Percentiles rank a stretch among this genome's conserved stretches.
Conservation (phyloP, 2,329 filamentous ascomycete genomes). For the Colletotrichum nymphaeae region DNA sequence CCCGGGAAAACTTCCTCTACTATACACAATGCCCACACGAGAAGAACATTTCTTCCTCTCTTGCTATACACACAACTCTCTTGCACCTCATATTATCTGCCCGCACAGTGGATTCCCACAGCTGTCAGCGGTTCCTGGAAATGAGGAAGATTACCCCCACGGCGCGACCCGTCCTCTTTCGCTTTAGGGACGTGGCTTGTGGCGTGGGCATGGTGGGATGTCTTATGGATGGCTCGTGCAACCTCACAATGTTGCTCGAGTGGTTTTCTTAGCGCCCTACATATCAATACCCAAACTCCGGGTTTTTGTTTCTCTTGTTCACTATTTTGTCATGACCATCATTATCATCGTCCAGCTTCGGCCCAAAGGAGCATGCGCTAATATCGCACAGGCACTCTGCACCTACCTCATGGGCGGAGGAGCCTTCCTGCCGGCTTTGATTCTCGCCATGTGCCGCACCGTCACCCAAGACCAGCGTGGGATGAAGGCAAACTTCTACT, state of each 20-base stretch:
- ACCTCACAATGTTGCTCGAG: constrained; percentile 66
- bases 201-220: constrained; percentile 82
- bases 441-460: constrained; percentile 85
- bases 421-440: constrained; percentile 72
- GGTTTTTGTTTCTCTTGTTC: constrained; percentile 36
- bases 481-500: constrained; percentile 79
- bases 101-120: constrained; percentile 77
- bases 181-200: constrained; percentile 71
- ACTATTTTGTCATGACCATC: not conserved
- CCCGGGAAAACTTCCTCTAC: constrained; percentile 23
- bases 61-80: constrained; percentile 10
- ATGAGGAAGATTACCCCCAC: constrained; percentile 83
- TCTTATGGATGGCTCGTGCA: constrained; percentile 76
- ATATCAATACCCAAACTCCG: constrained; percentile 50
- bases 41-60: not conserved
- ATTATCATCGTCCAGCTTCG: constrained; percentile 16
- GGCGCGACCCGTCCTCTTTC: constrained; percentile 71
- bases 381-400: constrained; percentile 59
- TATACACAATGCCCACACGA: not conserved
- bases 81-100: constrained; percentile 75
- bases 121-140: constrained; percentile 86
- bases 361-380: constrained; percentile 39
- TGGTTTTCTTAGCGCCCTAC: constrained; percentile 73
- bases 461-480: constrained; percentile 87
- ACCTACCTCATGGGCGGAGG: constrained; percentile 61